Evolutionary conservation across 1,139 yeast genomes (phyloP).

Genomic region (Suhomyces chickasaworum): DNA sequence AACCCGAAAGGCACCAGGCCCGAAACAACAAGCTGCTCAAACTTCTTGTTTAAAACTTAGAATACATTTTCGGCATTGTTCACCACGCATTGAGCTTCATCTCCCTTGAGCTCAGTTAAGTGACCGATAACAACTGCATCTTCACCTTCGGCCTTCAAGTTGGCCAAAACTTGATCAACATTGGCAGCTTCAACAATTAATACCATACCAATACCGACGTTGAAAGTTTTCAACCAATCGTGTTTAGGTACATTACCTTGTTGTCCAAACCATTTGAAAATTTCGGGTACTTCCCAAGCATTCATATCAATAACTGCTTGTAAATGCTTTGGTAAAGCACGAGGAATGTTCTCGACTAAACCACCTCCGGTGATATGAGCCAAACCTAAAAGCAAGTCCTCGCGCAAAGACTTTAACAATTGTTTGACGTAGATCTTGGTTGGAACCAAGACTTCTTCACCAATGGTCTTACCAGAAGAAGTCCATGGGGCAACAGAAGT

Average conservation of each 20-base stretch:
- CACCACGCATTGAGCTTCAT: conserved; percentile 67
- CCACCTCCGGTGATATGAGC: conserved; percentile 99
- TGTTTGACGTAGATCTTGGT: conserved; percentile 95
- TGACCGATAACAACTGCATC: conserved; percentile 78
- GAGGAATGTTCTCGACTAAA: conserved; percentile 90
- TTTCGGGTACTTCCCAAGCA: conserved; percentile 81
- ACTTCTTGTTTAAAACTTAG: conserved; percentile 23
- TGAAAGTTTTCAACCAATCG: conserved; percentile 88
- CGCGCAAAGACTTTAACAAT: conserved; percentile 69
- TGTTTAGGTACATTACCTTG: conserved; percentile 86
- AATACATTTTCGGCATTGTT: conserved; percentile 62
- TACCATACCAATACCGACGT: conserved; percentile 97
- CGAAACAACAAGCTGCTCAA: background rate
- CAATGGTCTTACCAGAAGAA: conserved; percentile 67
- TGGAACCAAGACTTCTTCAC: conserved; percentile 84
- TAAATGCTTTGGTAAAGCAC: conserved; percentile 81
- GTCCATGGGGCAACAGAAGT: conserved; percentile 84
- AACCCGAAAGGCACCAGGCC: background rate
- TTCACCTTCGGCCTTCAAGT: conserved; percentile 69
- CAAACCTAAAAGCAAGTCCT: conserved; percentile 75
- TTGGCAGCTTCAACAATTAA: conserved; percentile 70
- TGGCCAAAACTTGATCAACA: conserved; percentile 56
- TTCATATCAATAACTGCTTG: conserved; percentile 80
- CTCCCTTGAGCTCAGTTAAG: conserved; percentile 56
- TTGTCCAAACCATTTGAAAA: conserved; percentile 91